Evolutionary conservation across 768 basidiomycete genomes (phyloP).

Genomic region (Suillus plorans): DNA sequence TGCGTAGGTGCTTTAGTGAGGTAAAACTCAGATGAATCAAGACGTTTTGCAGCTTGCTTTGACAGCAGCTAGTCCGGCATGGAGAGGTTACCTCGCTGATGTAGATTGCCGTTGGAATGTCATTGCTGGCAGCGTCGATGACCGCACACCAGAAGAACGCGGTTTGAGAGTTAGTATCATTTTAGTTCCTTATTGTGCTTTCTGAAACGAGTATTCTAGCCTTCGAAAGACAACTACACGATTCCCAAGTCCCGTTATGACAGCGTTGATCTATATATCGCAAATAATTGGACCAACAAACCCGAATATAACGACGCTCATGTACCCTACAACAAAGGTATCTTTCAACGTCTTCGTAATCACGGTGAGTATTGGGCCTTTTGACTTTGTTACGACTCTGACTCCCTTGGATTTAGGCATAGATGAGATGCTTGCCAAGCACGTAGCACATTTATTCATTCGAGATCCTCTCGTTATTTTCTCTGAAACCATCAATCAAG

Average conservation of each 20-base stretch:
- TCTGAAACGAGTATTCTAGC: conserved; percentile 46
- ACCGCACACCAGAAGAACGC: conserved; percentile 93
- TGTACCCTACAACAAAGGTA: conserved; percentile 73
- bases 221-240: conserved; percentile 66
- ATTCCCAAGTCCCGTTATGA: conserved; percentile 99
- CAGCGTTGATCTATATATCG: conserved; percentile 92
- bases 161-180: conserved; percentile 63
- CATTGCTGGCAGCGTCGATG: conserved; percentile 97
- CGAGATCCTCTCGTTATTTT: conserved; percentile 96
- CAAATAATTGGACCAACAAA: conserved; percentile 81
- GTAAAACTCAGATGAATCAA: conserved; percentile 3
- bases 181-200: conserved; percentile 7
- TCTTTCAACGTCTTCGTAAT: conserved; percentile 68
- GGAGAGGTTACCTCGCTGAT: conserved; percentile 92
- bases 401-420: conserved; percentile 52
- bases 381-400: neutral
- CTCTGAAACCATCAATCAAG: conserved; percentile 90
- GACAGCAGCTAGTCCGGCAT: conserved; percentile 92
- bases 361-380: conserved; percentile 54
- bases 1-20: conserved; percentile 33
- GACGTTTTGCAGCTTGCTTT: conserved; percentile 73
- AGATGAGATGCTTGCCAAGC: conserved; percentile 84
- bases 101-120: conserved; percentile 99
- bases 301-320: conserved; percentile 92
- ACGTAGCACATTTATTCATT: conserved; percentile 94